Percentiles rank a stretch among this genome's conserved stretches.
These are phyloP conservation scores for Brassica cretica DNA, from an alignment of 345 rosid genomes.

Conservation along the genomic window DNA sequence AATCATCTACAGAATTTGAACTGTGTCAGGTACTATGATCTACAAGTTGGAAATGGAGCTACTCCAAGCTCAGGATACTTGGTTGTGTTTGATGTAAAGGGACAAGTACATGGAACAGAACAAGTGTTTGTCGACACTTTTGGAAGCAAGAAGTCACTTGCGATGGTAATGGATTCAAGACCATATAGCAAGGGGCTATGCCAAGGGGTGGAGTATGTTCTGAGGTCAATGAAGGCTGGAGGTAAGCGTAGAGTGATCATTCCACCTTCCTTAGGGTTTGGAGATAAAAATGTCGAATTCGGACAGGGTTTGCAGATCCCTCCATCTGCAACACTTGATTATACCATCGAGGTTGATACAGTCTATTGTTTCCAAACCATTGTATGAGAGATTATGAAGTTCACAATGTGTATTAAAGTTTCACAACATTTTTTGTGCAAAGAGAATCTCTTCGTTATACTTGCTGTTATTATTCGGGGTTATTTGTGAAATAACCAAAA, in stretches of 20 bases:
- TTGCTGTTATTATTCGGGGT: constrained; percentile 54
- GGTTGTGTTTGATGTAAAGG: constrained; percentile 78
- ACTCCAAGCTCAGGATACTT: constrained; percentile 72
- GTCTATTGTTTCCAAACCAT: background rate
- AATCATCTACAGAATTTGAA: background rate
- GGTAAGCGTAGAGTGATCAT: constrained; percentile 55
- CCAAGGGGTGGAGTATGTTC: constrained; percentile 65
- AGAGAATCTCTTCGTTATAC: constrained; percentile 35
- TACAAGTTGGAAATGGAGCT: constrained; percentile 78
- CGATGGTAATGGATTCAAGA: constrained; percentile 79
- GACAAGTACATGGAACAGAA: constrained; percentile 59
- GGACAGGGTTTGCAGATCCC: background rate
- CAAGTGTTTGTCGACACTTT: constrained; percentile 64
- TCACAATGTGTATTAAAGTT: background rate
- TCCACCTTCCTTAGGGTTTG: constrained; percentile 74
- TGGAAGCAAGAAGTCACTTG: constrained; percentile 57
- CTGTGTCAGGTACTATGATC: constrained; percentile 62
- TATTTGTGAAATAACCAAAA: no score
- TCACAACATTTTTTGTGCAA: background rate
- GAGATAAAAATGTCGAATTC: constrained; percentile 52
- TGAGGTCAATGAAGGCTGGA: constrained; percentile 81
- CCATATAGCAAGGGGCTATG: constrained; percentile 68
- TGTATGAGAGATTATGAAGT: background rate
- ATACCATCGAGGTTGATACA: background rate
- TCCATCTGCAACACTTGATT: background rate